Percentiles rank a stretch among this genome's conserved stretches.
Evolutionary conservation across 129 eudicot genomes (phyloP).

Genomic region (Tagetes erecta): DNA sequence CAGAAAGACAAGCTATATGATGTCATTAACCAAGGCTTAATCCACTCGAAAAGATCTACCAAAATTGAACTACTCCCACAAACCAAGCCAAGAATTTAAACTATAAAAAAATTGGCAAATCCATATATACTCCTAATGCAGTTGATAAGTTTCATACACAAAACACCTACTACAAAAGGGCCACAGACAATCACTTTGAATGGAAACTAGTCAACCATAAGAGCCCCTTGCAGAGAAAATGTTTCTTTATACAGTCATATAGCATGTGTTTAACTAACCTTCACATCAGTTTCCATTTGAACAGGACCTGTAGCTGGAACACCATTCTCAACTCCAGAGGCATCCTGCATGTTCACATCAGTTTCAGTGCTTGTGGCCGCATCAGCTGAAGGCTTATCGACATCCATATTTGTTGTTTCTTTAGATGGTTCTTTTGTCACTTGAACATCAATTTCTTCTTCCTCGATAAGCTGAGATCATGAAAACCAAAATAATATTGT

Average conservation of each 20-base stretch:
- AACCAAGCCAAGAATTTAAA: background rate
- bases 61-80: background rate
- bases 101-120: background rate
- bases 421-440: constrained; percentile 53
- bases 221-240: too few relatives aligned
- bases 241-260: background rate
- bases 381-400: constrained; percentile 55
- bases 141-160: background rate
- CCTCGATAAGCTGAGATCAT: constrained; percentile 71
- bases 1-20: background rate
- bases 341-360: constrained; percentile 85
- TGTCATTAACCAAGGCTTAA: too few relatives aligned
- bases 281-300: constrained; percentile 74
- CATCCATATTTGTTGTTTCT: constrained; percentile 58
- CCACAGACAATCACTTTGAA: background rate
- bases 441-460: constrained; percentile 78
- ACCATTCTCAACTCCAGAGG: constrained; percentile 66
- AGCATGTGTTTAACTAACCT: constrained; percentile 45
- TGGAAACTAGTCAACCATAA: background rate
- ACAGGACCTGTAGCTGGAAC: constrained; percentile 51
- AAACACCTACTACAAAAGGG: background rate
- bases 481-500: background rate
- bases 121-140: background rate
- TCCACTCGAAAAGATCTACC: background rate
- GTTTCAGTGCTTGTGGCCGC: constrained; percentile 42